These are phyloP conservation scores for Malbranchea zuffiana DNA, from an alignment of 2,329 filamentous ascomycete species.

Conservation along the genomic window DNA sequence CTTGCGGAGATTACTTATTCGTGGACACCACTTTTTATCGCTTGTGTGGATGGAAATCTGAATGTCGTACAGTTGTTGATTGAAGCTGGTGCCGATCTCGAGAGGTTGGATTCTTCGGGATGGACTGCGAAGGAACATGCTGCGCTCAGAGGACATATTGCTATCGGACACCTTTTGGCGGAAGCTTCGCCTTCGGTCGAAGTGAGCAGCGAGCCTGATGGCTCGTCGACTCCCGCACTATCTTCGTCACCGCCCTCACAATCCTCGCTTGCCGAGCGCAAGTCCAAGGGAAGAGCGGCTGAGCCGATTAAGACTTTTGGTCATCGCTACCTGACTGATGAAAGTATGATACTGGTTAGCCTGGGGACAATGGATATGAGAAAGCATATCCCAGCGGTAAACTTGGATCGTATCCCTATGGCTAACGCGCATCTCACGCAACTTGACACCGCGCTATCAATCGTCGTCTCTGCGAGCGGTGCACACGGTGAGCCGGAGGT, in stretches of 20 bases:
- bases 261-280: slow-evolving; percentile 35
- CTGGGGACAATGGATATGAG: slow-evolving; percentile 90
- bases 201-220: slow-evolving; percentile 21
- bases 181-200: slow-evolving; percentile 37
- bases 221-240: slow-evolving; percentile 24
- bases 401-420: slow-evolving; percentile 76
- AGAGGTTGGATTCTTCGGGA: slow-evolving; percentile 69
- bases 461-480: slow-evolving; percentile 77
- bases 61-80: slow-evolving; percentile 66
- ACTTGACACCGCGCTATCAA: slow-evolving; percentile 82
- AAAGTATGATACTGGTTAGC: slow-evolving; percentile 83
- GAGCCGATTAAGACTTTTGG: slow-evolving; percentile 92
- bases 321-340: slow-evolving; percentile 81
- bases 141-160: slow-evolving; percentile 74
- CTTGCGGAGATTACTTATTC: slow-evolving; percentile 71
- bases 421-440: slow-evolving; percentile 83
- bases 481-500: slow-evolving; percentile 78
- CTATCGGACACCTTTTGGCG: slow-evolving; percentile 61
- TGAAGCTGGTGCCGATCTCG: slow-evolving; percentile 63
- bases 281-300: slow-evolving; percentile 40
- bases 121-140: slow-evolving; percentile 95
- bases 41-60: slow-evolving; percentile 77
- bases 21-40: slow-evolving; percentile 93
- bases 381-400: slow-evolving; percentile 69
- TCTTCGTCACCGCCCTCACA: slow-evolving; percentile 27